Base-by-base conservation (phyloP, 169 alveolate genomes). In the Plasmodium malariae region DNA sequence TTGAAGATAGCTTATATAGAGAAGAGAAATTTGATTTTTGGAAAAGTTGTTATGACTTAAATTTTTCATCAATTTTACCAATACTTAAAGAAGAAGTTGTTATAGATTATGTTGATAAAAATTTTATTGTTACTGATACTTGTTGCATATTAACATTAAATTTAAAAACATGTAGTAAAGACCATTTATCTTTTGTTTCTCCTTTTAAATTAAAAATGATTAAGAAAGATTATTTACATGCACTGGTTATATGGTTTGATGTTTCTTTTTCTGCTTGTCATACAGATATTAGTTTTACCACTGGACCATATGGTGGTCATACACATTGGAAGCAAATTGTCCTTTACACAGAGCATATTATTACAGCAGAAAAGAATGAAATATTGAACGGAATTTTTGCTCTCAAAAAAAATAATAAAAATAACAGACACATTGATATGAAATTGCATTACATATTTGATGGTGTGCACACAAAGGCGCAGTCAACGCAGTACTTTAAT, bases 281-380 rank as follows among this genome's bases (percentile, higher is more conserved):
- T 76, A 96, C 96, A 55, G 98, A 98, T 9, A 78, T 97, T 28
- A 93, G 94, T 28, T 76, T 97, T 62, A 95, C 96, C 59, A 97
- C 99, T 7, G 94, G 98, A 14, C 98, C 98, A 6, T 83, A 89
- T 49, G 93, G 94, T 0, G 80, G 74, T 48, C 87, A 86, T 85
- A 97, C 99, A 0, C 99, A 97, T 89, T 97, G 99, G 99, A 97
- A 97, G 83, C 99, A 97, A 89, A 96, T 98, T 1, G 98, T 97
- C 26, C 94, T 97, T 28, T 97, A 97, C 74, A 93, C 97, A 54
- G 95, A 95, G 51, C 96, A 95, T 67, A 96, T 49, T 74, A 85
- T 90, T 70, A 78, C 69, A 89, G 95, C 73, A 87, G 94, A 93
- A 45, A 45, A 34, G 45, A 70, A 67, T 60, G 93, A 65, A 70